Evolutionary conservation across 2,329 filamentous ascomycete species (phyloP).

Genomic region (Alternaria triticimaculans): DNA sequence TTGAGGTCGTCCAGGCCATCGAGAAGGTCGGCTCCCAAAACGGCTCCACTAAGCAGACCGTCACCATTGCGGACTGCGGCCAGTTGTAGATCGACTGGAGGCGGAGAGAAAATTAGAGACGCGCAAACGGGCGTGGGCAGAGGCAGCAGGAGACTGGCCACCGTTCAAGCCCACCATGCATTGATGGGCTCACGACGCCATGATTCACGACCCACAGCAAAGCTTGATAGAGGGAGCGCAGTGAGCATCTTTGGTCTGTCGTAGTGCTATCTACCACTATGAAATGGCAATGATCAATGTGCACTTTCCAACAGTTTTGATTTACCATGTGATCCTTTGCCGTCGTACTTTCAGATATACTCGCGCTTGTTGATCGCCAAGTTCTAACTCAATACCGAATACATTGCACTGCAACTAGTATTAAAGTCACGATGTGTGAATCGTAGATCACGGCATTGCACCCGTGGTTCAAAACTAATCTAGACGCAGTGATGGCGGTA

Average conservation of each 20-base stretch:
- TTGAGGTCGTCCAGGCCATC: conserved; percentile 35
- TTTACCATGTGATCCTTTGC: not conserved
- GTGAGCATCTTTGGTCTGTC: conserved; percentile 8
- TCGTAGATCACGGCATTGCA: not conserved
- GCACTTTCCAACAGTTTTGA: not conserved
- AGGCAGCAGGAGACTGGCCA: not conserved
- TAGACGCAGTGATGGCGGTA: not conserved
- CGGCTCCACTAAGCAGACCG: conserved; percentile 28
- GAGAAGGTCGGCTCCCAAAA: conserved; percentile 31
- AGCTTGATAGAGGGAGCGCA: conserved; percentile 5
- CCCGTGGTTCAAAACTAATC: not conserved
- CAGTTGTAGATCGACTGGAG: conserved; percentile 22
- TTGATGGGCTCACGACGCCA: conserved; percentile 3
- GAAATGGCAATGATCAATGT: conserved; percentile 25
- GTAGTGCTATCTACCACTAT: conserved; percentile 19
- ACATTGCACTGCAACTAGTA: not conserved
- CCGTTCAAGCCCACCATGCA: not conserved
- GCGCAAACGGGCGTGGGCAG: not conserved
- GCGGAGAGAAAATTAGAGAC: not conserved
- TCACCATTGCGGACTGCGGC: conserved; percentile 34
- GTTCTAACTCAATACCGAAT: not conserved
- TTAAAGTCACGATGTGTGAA: not conserved
- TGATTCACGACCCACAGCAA: conserved; percentile 15
- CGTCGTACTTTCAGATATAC: not conserved
- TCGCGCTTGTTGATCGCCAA: not conserved